Evolutionary conservation across 1,284 basidiomycete genomes (phyloP).

Genomic region (Microbotryum violaceum): DNA sequence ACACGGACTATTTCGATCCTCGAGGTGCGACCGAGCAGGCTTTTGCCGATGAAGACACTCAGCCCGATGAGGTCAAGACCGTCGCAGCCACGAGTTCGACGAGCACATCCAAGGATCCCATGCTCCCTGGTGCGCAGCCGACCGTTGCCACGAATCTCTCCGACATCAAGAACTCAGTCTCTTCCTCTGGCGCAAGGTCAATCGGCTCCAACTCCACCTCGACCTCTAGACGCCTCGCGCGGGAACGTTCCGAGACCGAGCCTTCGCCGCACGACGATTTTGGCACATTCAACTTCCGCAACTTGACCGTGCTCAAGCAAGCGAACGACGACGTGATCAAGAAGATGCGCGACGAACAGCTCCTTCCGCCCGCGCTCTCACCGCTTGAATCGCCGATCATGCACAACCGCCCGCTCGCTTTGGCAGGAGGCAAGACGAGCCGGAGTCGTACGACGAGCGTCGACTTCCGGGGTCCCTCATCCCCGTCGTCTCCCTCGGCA

Average conservation of each 20-base stretch:
- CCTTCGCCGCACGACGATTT: slow-evolving; percentile 58
- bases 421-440: not conserved
- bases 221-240: slow-evolving; percentile 3
- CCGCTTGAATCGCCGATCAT: slow-evolving; percentile 28
- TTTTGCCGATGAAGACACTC: slow-evolving; percentile 70
- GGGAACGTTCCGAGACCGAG: slow-evolving; percentile 25
- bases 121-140: no score
- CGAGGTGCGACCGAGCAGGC: slow-evolving; percentile 82
- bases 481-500: slow-evolving; percentile 22
- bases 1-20: slow-evolving; percentile 97
- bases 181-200: no score
- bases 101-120: slow-evolving; percentile 35
- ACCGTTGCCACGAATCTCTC: no score
- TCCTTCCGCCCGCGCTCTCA: slow-evolving; percentile 15
- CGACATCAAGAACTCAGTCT: no score
- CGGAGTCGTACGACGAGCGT: slow-evolving; percentile 15
- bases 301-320: slow-evolving; percentile 90
- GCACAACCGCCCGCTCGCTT: slow-evolving; percentile 26
- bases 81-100: slow-evolving; percentile 48
- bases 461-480: slow-evolving; percentile 16
- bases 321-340: slow-evolving; percentile 98
- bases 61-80: slow-evolving; percentile 47
- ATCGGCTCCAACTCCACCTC: not conserved
- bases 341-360: slow-evolving; percentile 56
- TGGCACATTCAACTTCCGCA: slow-evolving; percentile 97